Conservation (phyloP, 768 basidiomycete genomes). For the Tylopilus sp. region DNA sequence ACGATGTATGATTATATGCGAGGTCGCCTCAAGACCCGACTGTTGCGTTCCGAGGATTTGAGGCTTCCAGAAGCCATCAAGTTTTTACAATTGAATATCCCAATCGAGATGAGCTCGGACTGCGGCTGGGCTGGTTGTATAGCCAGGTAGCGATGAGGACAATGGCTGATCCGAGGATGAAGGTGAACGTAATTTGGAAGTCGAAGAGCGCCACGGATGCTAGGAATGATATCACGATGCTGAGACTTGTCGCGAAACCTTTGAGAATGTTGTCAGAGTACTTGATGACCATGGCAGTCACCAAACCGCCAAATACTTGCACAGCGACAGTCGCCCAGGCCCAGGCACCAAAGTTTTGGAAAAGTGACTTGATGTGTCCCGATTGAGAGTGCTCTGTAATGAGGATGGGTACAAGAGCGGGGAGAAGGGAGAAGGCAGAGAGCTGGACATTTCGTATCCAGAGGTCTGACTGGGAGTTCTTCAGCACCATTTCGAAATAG, state of each 20-base stretch:
- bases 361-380: conserved; percentile 51
- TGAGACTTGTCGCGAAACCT: conserved; percentile 93
- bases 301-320: conserved; percentile 87
- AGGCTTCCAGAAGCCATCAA: conserved; percentile 7
- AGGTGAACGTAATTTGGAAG: conserved; percentile 82
- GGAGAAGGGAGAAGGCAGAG: conserved; percentile 89
- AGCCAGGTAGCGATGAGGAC: conserved; percentile 90
- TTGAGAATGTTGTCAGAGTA: conserved; percentile 90
- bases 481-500: conserved; percentile 97
- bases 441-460: conserved; percentile 98
- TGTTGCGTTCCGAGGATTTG: neutral
- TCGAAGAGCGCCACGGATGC: conserved; percentile 88
- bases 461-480: conserved; percentile 82
- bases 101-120: conserved; percentile 29
- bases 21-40: neutral
- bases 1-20: conserved; percentile 1
- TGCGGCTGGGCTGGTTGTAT: conserved; percentile 68
- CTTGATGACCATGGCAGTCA: conserved; percentile 93
- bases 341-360: conserved; percentile 85
- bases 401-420: conserved; percentile 77
- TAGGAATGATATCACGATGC: conserved; percentile 92
- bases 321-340: conserved; percentile 88
- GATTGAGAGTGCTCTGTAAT: conserved; percentile 43
- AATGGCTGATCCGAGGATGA: conserved; percentile 77
- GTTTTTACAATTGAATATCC: conserved; percentile 29